Percentiles rank a stretch among this genome's conserved stretches.
Conservation (phyloP, 352 stramenopile species). For the Blastocystis sp. region DNA sequence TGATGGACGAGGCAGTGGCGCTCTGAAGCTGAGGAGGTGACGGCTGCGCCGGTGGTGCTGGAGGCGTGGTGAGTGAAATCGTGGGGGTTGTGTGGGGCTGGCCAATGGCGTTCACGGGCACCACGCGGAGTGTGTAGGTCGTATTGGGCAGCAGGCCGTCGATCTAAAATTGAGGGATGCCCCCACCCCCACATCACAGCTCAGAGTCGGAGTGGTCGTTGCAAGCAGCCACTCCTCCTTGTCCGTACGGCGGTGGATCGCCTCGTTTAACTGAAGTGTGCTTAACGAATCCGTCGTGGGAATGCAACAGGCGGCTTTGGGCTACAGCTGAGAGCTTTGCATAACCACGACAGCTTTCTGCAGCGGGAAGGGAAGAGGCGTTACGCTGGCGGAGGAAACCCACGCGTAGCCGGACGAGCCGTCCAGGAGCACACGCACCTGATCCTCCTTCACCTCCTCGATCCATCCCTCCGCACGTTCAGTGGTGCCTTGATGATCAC, state of each 20-base stretch:
- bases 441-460: neutral
- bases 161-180: constrained; percentile 27
- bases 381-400: neutral
- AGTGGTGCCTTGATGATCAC: neutral
- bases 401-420: neutral
- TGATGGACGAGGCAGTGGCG: neutral
- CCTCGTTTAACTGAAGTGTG: neutral
- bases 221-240: constrained; percentile 28
- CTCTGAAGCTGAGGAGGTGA: neutral
- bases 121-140: constrained; percentile 17
- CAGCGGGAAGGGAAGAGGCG: neutral
- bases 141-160: constrained; percentile 30
- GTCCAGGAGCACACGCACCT: constrained; percentile 14
- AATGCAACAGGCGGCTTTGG: constrained; percentile 11
- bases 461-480: constrained; percentile 19
- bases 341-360: neutral
- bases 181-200: neutral
- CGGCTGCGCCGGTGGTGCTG: neutral
- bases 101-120: constrained; percentile 38
- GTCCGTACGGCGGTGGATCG: neutral
- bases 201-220: neutral
- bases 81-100: neutral
- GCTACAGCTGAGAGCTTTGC: neutral
- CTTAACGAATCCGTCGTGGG: neutral
- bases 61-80: neutral